Conservation (phyloP, 768 basidiomycete species). For the Leccinellum rugosiceps region DNA sequence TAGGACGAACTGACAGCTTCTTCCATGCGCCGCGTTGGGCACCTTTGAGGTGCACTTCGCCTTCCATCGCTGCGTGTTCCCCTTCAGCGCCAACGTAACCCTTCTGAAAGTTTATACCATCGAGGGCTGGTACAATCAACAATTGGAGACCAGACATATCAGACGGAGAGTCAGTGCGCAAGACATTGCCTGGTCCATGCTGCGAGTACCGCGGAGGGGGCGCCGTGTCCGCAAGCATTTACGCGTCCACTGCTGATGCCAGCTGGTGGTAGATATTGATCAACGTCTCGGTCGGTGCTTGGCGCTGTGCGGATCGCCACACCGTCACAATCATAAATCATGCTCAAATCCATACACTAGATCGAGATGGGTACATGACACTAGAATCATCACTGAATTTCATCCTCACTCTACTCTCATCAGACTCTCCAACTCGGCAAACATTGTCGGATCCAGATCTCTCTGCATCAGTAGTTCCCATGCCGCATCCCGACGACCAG, state of each 20-base stretch:
- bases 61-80: constrained; percentile 80
- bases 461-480: constrained; percentile 71
- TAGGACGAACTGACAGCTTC: constrained; percentile 58
- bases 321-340: background rate
- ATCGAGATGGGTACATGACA: constrained; percentile 3
- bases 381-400: constrained; percentile 3
- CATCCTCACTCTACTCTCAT: constrained; percentile 60
- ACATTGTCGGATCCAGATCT: constrained; percentile 72
- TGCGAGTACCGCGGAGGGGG: constrained; percentile 66
- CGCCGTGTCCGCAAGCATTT: constrained; percentile 38
- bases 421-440: constrained; percentile 76
- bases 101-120: constrained; percentile 77
- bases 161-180: constrained; percentile 13
- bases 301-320: constrained; percentile 11
- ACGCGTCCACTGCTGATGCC: background rate
- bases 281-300: background rate
- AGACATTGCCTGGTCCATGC: constrained; percentile 33
- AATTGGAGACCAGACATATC: constrained; percentile 52
- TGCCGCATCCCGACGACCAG: constrained; percentile 65
- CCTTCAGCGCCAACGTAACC: constrained; percentile 83
- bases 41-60: constrained; percentile 83
- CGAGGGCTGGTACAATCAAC: constrained; percentile 67
- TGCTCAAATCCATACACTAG: background rate
- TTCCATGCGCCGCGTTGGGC: constrained; percentile 54
- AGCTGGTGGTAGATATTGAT: constrained; percentile 7